Evolutionary conservation across 768 basidiomycete genomes (phyloP), one percentile per base, ranked within the genome.

Genomic region (Mycena floridula): DNA sequence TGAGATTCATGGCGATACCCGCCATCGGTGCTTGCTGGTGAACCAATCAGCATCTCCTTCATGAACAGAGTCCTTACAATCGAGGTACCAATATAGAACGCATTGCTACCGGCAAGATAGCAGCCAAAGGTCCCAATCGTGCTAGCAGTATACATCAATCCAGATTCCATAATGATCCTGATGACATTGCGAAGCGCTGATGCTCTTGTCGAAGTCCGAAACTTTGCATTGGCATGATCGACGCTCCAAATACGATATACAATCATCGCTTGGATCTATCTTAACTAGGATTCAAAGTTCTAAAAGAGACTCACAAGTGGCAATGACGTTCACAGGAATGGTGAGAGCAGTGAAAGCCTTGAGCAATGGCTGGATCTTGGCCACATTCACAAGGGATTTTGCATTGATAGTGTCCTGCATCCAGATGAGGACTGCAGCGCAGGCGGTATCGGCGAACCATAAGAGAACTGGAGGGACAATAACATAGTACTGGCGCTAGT

Each of bases 201-300:
- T 30, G 9, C 9, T 9, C n/a, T n/a, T 30, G 9, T n/a, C 28
- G 28, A 9, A 9, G n/a, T 30, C 9, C 9, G 28, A 30, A 30
- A 30, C 9, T 30, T 30, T 9, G 28, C 28, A 30, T 9, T 30
- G 9, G 9, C 9, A n/a, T 30, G 28, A 30, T 43, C 42, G 13
- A 43, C 13, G 13, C 15, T 43, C 25, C 25, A 43, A n/a, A 43
- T 43, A 15, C 42, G 23, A 13, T 13, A 32, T 5, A 43, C 42
- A 28, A 43, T 43, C n/a, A 15, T 26, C 5, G 15, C 8, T 27
- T 43, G 12, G 20, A 12, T 35, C 8, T 15, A 28, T 12, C 9
- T 15, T 23, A 7, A 11, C 5, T 12, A 43, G 16, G 27, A 26
- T 20, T n/a, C 9, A 7, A 43, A 28, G 20, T 5, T 20, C 28